Base-by-base conservation (phyloP, 495 filamentous ascomycete genomes). In the Massariosphaeria phaeospora region DNA sequence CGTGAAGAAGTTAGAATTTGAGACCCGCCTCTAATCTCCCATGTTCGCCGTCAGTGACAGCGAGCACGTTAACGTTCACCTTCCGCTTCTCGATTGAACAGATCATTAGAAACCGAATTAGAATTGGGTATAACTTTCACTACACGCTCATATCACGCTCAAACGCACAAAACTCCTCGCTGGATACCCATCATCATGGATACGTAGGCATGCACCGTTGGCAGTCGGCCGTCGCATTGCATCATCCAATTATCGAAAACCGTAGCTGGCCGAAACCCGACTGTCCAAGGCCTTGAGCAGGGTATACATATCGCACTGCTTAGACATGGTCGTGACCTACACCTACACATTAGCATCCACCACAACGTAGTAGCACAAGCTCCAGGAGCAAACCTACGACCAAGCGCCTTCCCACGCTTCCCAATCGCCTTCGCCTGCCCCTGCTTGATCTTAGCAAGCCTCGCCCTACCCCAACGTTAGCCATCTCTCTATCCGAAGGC, bases 391-490 rank as follows among this genome's bases (percentile, higher is more conserved):
- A 1, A 75, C 80, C 65, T 74, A 83, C 83, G 77, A 24, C 82
- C 82, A 59, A 85, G 76, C 13, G 76, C 73, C 72, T 81, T 78
- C n/a, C 77, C 82, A 23, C 80, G 69, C 78, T 84, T 84, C 25
- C 76, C 78, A 20, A 86, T 77, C 52, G 74, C 72, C 50, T 72
- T 77, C 0, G 81, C 82, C 58, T 85, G 77, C 52, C 75, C 73
- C 62, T 83, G 78, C 75, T 86, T 86, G 39, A 84, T 80, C 72
- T 78, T 83, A 18, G 83, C 83, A 8, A 75, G 59, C 23, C 76
- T 66, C n/a, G 75, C 74, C 44, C 70, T 75, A 49, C 34, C 25
- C 12, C 21, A 9, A 5, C 29, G 23, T 40, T 33, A 48, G 29
- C 23, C 48, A 3, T 15, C 11, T 35, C 23, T 44, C 20, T 5